Conservation (phyloP, 768 basidiomycete genomes). For the Boletus subparvulus region DNA sequence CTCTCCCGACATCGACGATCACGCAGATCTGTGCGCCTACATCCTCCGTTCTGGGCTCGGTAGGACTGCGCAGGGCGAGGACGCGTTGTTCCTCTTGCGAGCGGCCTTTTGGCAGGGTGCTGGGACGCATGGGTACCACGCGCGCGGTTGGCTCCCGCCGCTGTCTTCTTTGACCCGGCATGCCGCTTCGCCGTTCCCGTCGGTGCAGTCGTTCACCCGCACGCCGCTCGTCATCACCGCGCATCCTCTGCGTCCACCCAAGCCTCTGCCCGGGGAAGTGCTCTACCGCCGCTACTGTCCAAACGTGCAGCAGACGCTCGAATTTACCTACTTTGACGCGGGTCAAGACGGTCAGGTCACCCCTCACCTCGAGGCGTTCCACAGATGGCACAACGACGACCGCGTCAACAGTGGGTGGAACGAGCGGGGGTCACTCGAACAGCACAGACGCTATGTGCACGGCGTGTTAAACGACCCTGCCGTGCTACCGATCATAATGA, state of each 20-base stretch:
- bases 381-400: constrained; percentile 50
- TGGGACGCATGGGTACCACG: constrained; percentile 36
- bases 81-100: constrained; percentile 38
- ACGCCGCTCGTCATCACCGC: constrained; percentile 46
- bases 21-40: constrained; percentile 36
- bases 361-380: constrained; percentile 44
- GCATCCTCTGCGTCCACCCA: constrained; percentile 52
- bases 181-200: constrained; percentile 35
- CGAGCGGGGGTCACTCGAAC: constrained; percentile 43
- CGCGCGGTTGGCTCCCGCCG: constrained; percentile 34
- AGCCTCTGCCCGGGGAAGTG: constrained; percentile 41
- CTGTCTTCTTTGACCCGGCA: constrained; percentile 28
- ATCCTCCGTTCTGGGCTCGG: constrained; percentile 40
- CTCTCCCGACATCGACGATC: constrained; percentile 28
- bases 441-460: constrained; percentile 43
- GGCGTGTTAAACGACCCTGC: constrained; percentile 38
- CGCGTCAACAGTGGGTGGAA: constrained; percentile 48
- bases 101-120: constrained; percentile 53
- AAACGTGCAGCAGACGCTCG: constrained; percentile 34
- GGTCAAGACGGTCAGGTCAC: constrained; percentile 10
- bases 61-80: constrained; percentile 6
- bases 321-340: constrained; percentile 31
- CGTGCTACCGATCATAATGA: constrained; percentile 42
- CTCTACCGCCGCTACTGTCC: constrained; percentile 40
- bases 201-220: constrained; percentile 43